Base-by-base conservation (phyloP, 2,329 filamentous ascomycete species). In the Raffaelea deltoideospora region DNA sequence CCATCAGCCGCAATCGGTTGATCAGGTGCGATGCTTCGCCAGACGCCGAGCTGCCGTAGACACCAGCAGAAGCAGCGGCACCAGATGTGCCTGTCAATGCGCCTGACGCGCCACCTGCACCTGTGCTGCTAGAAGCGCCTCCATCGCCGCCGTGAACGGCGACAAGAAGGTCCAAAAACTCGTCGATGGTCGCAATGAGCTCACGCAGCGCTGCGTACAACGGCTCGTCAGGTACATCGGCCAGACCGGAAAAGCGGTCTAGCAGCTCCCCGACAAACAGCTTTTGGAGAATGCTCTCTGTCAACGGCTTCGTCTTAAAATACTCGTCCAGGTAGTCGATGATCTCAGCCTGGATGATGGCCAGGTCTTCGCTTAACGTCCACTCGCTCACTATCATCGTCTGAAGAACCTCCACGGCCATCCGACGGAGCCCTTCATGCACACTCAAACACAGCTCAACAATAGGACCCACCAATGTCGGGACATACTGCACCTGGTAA, bases 321-420 rank as follows among this genome's bases (percentile, higher is more conserved):
- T 94, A 73, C 19, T 71, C 67, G 52, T 98, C 90, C 37, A 98
- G 61, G 45, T 83, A 92, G 50, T 95, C 88, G 48, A 98, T 94
- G 64, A 96, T 87, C 56, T 95, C 90, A 3, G 86, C 90, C 56
- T 96, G 87, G 35, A 98, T 82, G 33, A 90, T 76, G 3, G 80
- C 80, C 33, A 98, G 61, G 53, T 96, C 88, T 53, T 94, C 83
- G 52, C 86, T 95, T 44, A 98, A 59, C 14, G 86, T 87, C 90
- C 90, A 98, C 57, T 98, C 90, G 58, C 87, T 93, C 46, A 96
- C 78, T 49, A 98, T 93, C 90, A 98, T 98, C 3, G 86, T 93
- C 54, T 94, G 86, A 43, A 98, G 59, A 17, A 98, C 82, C 53
- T 94, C 83, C 22, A 95, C 86, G 1, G 88, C 90, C 56, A 93